Base-by-base conservation (phyloP, 2,329 filamentous ascomycete species). In the Chrysoporthe austroafricana region DNA sequence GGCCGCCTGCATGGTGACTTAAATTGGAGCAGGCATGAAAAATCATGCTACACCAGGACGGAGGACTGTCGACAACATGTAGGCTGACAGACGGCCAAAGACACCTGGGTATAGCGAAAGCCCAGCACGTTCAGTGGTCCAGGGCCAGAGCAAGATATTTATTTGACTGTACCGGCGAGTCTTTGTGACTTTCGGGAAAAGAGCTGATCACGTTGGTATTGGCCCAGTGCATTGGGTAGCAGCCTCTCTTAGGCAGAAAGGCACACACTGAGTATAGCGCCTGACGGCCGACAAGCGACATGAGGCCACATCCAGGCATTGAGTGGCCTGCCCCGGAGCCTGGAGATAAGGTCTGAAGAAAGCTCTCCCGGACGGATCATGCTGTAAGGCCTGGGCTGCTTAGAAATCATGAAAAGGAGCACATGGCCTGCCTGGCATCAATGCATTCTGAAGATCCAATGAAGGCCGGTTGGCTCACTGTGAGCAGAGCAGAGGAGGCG, bases 251-350 rank as follows among this genome's bases (percentile, higher is more conserved):
- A 11, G 50, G 50, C 32, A 26, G 50, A 32, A 26, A 7, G 26
- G 26, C 5, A 7, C 32, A 21, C 14, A 26, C 21, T 14, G 13
- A 32, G 26, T 26, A 5, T 14, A 11, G 50, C 44, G 36, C 39
- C 36, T 60, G 39, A 39, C 44, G 39, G 21, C 18, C 11, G 32
- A 34, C 18, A 26, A 43, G 57, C 2, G 13, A 44, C 18, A 2
- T 43, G 57, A 62, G 60, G 61, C 61, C 34, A 43, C 42, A 4
- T 26, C 48, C 26, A 63, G 61, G 48, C 61, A 63, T 13, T 26
- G 16, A 57, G 16, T 7, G 34, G 34, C 34, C 54, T 57, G n/a
- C 34, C n/a, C 54, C 18, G 16, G 54, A 39, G 54, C 54, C 54
- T 39, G 32, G 18, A 57, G 54, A n/a, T 16, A 32, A 14, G 34